Evolutionary conservation across 768 basidiomycete species (phyloP).

Genomic region (Infundibulicybe gibba): DNA sequence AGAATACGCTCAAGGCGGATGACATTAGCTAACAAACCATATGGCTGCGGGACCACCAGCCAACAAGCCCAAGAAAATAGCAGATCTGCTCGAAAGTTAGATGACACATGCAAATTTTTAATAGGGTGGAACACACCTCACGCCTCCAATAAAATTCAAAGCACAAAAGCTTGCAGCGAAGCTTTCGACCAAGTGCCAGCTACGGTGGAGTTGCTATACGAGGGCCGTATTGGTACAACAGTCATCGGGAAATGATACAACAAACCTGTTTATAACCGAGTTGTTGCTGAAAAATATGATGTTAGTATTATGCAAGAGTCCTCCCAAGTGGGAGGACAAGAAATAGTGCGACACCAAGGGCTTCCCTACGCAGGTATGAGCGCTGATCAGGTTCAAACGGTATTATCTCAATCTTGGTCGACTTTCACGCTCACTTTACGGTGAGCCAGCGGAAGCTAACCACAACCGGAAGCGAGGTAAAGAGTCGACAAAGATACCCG

Average conservation of each 20-base stretch:
- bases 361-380: conserved; percentile 99
- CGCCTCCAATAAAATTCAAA: conserved; percentile 88
- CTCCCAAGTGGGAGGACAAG: conserved; percentile 35
- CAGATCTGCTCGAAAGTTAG: conserved; percentile 42
- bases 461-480: conserved; percentile 6
- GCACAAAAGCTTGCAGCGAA: conserved; percentile 88
- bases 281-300: conserved; percentile 46
- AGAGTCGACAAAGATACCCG: conserved; percentile 73
- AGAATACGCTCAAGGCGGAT: too few relatives aligned
- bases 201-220: conserved; percentile 77
- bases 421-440: conserved; percentile 22
- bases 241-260: background rate
- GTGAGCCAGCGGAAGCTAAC: conserved; percentile 7
- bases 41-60: conserved; percentile 87
- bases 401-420: conserved; percentile 88
- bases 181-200: conserved; percentile 79
- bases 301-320: conserved; percentile 46
- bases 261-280: conserved; percentile 79
- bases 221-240: conserved; percentile 7
- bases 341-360: conserved; percentile 60
- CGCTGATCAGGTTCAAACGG: conserved; percentile 98
- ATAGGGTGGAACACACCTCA: conserved; percentile 45
- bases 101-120: conserved; percentile 1
- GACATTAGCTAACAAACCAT: conserved; percentile 43
- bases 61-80: conserved; percentile 75